phyloP scores from a whole-genome alignment of 2,329 filamentous ascomycete species.

The Aureobasidium sp. region DNA sequence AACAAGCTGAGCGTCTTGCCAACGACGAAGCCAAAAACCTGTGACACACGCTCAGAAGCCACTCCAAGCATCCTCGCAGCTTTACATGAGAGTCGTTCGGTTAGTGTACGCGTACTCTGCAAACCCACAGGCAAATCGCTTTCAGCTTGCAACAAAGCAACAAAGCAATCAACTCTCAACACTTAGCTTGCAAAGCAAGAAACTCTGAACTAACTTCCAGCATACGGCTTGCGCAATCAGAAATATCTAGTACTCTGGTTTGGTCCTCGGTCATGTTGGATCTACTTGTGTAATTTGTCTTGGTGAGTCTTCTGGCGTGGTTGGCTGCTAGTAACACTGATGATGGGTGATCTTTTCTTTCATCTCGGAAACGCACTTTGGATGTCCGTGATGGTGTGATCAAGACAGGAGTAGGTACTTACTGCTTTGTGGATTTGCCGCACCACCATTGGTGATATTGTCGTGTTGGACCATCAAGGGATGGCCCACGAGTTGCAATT shows the following conservation, averaged over 20 bases:
- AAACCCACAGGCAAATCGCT: background rate
- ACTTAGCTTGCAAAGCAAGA: background rate
- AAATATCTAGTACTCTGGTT: background rate
- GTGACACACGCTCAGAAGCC: background rate
- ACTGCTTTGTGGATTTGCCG: background rate
- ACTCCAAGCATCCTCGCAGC: background rate
- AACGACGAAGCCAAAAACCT: background rate
- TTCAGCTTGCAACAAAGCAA: background rate
- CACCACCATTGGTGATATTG: background rate
- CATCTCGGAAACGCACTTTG: background rate
- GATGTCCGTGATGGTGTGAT: background rate
- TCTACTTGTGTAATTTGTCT: background rate
- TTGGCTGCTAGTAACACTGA: background rate
- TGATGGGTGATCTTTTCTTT: background rate
- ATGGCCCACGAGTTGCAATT: background rate
- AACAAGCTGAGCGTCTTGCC: background rate
- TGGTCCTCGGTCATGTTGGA: background rate
- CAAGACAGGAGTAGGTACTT: background rate
- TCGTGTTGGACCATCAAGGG: background rate
- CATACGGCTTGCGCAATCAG: background rate
- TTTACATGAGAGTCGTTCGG: background rate
- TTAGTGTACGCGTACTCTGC: background rate
- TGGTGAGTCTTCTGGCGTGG: background rate
- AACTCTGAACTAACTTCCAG: background rate
- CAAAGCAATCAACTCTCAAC: background rate